A percentile compares a stretch with the other conserved stretches of the same genome.
Evolutionary conservation across 306 rosid species (phyloP).

Genomic region (Corylus avellana): DNA sequence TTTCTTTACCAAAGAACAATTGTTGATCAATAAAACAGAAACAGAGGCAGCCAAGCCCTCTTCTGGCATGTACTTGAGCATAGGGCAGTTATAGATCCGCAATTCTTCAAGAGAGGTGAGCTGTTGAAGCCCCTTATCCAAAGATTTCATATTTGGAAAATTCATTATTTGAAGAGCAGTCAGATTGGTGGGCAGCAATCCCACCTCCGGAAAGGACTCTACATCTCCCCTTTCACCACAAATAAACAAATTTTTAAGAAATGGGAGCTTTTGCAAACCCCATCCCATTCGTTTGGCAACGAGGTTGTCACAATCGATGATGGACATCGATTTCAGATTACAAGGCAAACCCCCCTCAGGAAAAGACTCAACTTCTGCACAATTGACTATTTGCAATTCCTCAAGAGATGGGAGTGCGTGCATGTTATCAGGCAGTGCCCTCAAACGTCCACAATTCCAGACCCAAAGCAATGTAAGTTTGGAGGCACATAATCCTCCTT

Average conservation of each 20-base stretch:
- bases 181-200: conserved; percentile 30
- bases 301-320: background rate
- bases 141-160: no score
- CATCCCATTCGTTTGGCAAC: conserved; percentile 5
- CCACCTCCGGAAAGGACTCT: conserved; percentile 22
- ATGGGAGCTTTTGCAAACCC: conserved; percentile 18
- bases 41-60: no score
- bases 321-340: background rate
- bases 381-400: rapidly evolving
- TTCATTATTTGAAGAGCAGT: no score
- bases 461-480: background rate
- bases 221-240: background rate
- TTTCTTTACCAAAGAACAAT: no score
- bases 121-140: conserved; percentile 11
- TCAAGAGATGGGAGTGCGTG: conserved; percentile 17
- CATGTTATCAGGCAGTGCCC: conserved; percentile 3
- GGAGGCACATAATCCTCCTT: background rate
- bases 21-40: no score
- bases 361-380: conserved; percentile 29
- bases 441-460: background rate
- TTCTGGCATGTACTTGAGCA: no score
- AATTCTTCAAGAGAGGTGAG: no score
- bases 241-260: rapidly evolving
- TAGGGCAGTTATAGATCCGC: no score
- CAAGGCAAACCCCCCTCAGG: conserved; percentile 11